Conservation (phyloP, 2,329 filamentous ascomycete genomes). For the Tolypocladium inflatum region DNA sequence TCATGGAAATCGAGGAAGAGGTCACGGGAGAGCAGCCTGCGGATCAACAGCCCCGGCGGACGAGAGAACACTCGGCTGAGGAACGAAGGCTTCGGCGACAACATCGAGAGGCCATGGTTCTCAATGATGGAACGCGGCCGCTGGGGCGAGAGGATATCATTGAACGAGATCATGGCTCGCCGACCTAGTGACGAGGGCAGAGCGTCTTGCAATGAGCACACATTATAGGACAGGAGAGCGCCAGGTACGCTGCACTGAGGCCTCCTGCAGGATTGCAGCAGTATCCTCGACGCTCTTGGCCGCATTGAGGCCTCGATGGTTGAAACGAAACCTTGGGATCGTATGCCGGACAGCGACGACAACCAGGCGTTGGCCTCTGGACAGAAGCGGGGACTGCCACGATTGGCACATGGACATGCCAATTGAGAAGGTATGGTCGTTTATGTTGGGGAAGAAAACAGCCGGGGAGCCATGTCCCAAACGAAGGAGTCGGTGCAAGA, state of each 20-base stretch:
- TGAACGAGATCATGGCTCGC: constrained; percentile 45
- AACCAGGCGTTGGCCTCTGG: background rate
- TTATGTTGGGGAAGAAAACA: background rate
- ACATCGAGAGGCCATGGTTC: constrained; percentile 79
- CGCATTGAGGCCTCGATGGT: background rate
- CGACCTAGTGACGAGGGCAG: constrained; percentile 13
- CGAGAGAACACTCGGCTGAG: constrained; percentile 46
- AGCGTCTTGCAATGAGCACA: background rate
- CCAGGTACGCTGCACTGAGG: background rate
- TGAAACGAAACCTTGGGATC: background rate
- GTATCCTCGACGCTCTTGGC: background rate
- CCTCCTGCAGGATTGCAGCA: background rate
- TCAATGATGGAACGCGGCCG: constrained; percentile 75
- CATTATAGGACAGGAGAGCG: background rate
- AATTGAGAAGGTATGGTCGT: background rate
- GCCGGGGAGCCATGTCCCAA: background rate
- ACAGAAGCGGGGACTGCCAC: background rate
- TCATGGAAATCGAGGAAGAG: constrained; percentile 23
- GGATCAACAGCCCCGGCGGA: constrained; percentile 19
- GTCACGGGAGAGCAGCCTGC: constrained; percentile 10
- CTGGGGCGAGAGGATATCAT: constrained; percentile 71
- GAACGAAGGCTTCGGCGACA: constrained; percentile 67
- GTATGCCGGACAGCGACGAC: background rate
- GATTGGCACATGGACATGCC: background rate
- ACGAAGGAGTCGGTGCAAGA: background rate